Base-by-base conservation (phyloP, 177 flowering plant genomes). In the Vitis hybrid region DNA sequence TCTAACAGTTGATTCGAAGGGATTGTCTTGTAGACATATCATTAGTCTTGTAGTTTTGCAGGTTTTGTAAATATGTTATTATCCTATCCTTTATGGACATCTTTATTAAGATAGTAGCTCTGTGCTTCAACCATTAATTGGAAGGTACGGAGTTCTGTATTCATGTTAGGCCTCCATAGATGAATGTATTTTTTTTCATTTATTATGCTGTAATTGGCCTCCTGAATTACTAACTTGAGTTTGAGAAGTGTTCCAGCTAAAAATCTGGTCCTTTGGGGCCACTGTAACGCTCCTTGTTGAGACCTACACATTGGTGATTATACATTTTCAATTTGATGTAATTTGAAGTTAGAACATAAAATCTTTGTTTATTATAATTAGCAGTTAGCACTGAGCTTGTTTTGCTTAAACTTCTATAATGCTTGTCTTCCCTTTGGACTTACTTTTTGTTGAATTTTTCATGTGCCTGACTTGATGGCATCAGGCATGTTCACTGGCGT, bases 41-140 rank as follows among this genome's bases (percentile, higher is more conserved):
- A 46, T 27, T 58, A 76, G 76, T 74, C 62, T 71, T 71, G 24
- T 65, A 84, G 81, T 80, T 75, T 72, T 79, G 84, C 81, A 77
- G 79, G 87, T 83, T 50, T 65, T 49, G 24, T 74, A 24, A 62
- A 21, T 50, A 57, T 61, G 2, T 58, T 53, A 20, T 55, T 71
- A 60, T 30, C 54, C 48, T 41, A 41, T 41, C 61, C 61, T 70
- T 69, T 41, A 63, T 74, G 77, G 80, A 67, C 66, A 56, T 73
- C 46, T 71, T 49, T 61, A 64, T 69, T 77, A 55, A 61, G 67
- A 67, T 66, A 60, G 11, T 77, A n/a, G 66, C 70, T 67, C 59
- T 74, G 46, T 74, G 72, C 75, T 66, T 66, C 63, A 59, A 50
- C 55, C 79, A 60, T 73, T 74, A 11, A 24, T 66, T 73, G 41